Evolutionary conservation across 2,329 filamentous ascomycete genomes (phyloP).

Genomic region (Colletotrichum sp.): DNA sequence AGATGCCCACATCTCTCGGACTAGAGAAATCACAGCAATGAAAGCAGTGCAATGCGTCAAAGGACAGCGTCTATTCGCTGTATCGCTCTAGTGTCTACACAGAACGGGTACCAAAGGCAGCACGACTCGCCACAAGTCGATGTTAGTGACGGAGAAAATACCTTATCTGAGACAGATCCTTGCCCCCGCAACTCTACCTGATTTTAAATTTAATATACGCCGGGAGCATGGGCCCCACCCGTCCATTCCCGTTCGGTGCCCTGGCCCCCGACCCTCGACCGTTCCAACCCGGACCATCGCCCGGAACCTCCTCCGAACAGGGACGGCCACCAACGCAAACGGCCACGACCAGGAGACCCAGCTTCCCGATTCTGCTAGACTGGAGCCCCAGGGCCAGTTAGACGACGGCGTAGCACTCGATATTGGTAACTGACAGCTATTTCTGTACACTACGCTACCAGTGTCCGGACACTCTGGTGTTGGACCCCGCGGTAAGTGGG

Average conservation of each 20-base stretch:
- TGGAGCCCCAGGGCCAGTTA: background rate
- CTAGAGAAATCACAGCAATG: background rate
- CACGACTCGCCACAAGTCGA: background rate
- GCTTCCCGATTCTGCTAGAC: background rate
- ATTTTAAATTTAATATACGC: constrained; percentile 10
- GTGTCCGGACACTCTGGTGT: background rate
- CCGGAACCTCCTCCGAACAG: background rate
- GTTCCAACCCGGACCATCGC: background rate
- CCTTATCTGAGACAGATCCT: constrained; percentile 5
- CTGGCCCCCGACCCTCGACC: background rate
- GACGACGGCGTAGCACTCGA: background rate
- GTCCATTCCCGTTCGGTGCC: background rate
- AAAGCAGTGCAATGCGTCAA: background rate
- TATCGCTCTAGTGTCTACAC: background rate
- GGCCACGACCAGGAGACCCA: background rate
- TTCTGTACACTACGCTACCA: background rate
- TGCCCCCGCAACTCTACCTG: constrained; percentile 10
- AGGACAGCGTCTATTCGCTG: background rate
- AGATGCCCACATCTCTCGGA: background rate
- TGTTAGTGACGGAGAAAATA: constrained; percentile 4
- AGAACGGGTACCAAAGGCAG: background rate
- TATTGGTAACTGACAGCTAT: background rate
- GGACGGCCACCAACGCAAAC: constrained; percentile 2
- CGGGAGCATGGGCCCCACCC: background rate
- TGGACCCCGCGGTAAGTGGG: background rate